Evolutionary conservation across 306 rosid species (phyloP), one percentile per base, ranked within the genome.

Genomic region (Neltuma alba): DNA sequence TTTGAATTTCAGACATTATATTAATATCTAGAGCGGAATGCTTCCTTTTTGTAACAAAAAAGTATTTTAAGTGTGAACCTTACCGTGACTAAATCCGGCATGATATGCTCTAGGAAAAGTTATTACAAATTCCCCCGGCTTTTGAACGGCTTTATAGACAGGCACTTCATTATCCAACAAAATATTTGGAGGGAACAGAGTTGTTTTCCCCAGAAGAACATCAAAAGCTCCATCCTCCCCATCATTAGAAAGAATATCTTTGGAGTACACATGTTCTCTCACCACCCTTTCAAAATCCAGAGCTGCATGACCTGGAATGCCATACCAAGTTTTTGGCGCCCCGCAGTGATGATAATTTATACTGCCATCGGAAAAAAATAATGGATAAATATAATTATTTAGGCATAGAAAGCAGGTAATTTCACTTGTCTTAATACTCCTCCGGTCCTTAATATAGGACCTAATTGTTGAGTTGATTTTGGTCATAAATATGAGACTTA

Each of bases 291-390:
- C 99, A 83, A 96, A 96, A 30, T 90, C 91, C 80, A 91, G 81
- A 61, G 99, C 99, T 31, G 93, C 97, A 48, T 84, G 93, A 79
- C 98, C 97, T 13, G 98, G 99, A 82, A 93, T 85, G 40, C 98
- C 98, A 47, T 96, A 96, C 99, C 99, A 96, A 57, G 99, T 93
- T 91, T 96, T 96, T 86, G 98, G 84, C 77, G 98, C 99, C 41
- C 99, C 99, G 81, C 99, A 91, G 72, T 91, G 98, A 75, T 93
- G 96, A 87, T 96, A 96, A 81, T 93, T 93, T 78, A 96, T 93
- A 87, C 99, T 95, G 93, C 78, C 81, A 87, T 69, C 77, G 76
- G 76, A 80, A 54, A 28, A 36, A n/a, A 21, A 65, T 47, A 27
- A 36, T 13, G 33, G 60, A 69, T 60, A 36, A 60, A 65, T 60